These are phyloP conservation scores for Eutrema yunnanense DNA, from an alignment of 345 rosid species.

Conservation along the genomic window DNA sequence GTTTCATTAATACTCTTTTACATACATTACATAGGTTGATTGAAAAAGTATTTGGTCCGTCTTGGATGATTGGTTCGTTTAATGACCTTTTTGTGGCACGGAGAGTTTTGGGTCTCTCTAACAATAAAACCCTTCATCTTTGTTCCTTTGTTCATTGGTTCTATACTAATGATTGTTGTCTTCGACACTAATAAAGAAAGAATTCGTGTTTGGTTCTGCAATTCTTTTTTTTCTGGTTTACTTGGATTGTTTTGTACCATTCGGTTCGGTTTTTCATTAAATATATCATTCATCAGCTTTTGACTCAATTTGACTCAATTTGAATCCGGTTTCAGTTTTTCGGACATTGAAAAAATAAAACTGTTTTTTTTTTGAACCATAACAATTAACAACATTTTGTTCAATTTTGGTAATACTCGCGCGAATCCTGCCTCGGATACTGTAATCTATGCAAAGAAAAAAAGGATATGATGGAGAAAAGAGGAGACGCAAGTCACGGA, in stretches of 20 bases:
- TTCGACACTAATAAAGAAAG: not conserved
- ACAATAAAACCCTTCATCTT: not conserved
- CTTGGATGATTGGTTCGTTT: not conserved
- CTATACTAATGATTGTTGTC: not conserved
- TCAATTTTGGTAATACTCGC: not conserved
- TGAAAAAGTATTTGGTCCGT: not conserved
- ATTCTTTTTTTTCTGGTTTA: not conserved
- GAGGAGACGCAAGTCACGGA: slow-evolving; percentile 28
- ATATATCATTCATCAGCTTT: no score
- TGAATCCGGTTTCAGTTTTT: not conserved
- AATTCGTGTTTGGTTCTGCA: not conserved
- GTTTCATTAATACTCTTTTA: not conserved
- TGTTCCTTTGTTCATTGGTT: not conserved
- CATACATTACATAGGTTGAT: not conserved
- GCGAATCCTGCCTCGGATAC: slow-evolving; percentile 7
- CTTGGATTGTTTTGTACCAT: not conserved
- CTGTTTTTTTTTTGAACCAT: not conserved
- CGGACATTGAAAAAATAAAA: not conserved
- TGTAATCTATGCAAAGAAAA: not conserved
- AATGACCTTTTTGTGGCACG: not conserved
- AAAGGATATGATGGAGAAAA: not conserved
- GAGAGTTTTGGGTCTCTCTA: slow-evolving; percentile 9
- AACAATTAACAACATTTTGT: not conserved
- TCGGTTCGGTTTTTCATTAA: not conserved
- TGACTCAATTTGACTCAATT: not conserved